Evolutionary conservation across 768 basidiomycete species (phyloP).

Genomic region (Pisolithus sp.): DNA sequence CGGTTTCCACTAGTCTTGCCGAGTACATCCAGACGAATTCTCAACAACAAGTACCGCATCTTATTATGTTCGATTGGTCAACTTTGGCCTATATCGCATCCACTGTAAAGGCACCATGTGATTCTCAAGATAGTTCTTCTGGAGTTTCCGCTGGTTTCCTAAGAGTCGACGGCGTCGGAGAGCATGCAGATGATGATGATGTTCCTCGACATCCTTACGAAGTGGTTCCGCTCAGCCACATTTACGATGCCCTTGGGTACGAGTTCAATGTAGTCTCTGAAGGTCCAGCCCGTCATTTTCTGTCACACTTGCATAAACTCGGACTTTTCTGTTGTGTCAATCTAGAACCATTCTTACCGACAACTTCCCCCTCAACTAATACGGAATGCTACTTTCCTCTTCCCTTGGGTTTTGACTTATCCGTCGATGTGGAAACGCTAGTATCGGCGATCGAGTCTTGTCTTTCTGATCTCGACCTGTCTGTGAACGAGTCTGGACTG

Average conservation of each 20-base stretch:
- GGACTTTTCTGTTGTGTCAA: slow-evolving; percentile 55
- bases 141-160: slow-evolving; percentile 39
- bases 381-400: slow-evolving; percentile 54
- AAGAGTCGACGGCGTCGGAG: slow-evolving; percentile 28
- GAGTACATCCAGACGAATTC: slow-evolving; percentile 52
- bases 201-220: slow-evolving; percentile 45
- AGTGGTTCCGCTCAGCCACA: slow-evolving; percentile 48
- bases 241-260: slow-evolving; percentile 52
- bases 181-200: slow-evolving; percentile 15
- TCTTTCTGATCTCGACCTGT: slow-evolving; percentile 62
- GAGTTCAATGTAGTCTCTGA: slow-evolving; percentile 55
- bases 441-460: slow-evolving; percentile 67
- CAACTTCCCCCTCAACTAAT: slow-evolving; percentile 31
- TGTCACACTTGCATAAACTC: slow-evolving; percentile 54
- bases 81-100: slow-evolving; percentile 57
- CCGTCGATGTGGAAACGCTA: slow-evolving; percentile 65
- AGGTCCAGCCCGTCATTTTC: slow-evolving; percentile 42
- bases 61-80: slow-evolving; percentile 63
- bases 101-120: slow-evolving; percentile 39
- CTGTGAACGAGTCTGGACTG: slow-evolving; percentile 69
- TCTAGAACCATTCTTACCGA: slow-evolving; percentile 6
- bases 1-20: slow-evolving; percentile 39
- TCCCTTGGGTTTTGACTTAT: slow-evolving; percentile 65
- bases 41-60: slow-evolving; percentile 33
- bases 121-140: slow-evolving; percentile 1